Conservation (phyloP, 352 stramenopile species). For the Pelagophyceae sp. region DNA sequence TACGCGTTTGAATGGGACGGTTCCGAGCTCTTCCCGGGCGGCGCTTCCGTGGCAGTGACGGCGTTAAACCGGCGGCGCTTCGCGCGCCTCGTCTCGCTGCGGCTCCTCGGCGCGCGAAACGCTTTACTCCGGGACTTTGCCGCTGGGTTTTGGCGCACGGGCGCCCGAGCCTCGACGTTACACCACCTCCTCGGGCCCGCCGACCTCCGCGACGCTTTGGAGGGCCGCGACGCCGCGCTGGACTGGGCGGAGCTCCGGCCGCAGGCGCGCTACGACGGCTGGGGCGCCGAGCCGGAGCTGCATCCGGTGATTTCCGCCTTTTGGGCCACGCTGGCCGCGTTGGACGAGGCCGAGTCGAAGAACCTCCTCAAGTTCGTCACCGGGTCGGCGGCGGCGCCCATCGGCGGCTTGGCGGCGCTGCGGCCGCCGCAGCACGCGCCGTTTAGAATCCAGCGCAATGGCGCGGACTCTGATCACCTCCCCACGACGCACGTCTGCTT, state of each 20-base stretch:
- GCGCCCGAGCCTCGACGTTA: not conserved
- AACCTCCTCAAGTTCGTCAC: conserved; percentile 10
- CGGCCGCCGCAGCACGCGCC: not conserved
- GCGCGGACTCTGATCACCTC: not conserved
- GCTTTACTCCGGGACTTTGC: not conserved
- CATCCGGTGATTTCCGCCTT: not conserved
- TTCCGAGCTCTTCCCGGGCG: not conserved
- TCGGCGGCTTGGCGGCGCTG: not conserved
- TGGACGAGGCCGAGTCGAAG: not conserved
- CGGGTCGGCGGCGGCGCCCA: not conserved
- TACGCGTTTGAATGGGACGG: not conserved
- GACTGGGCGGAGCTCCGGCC: not conserved
- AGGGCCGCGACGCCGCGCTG: not conserved
- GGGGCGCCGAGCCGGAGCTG: not conserved
- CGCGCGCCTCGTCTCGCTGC: not conserved
- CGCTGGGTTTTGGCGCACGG: not conserved
- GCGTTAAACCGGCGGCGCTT: not conserved
- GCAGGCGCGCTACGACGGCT: not conserved
- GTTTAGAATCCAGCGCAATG: not conserved
- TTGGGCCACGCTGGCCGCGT: not conserved
- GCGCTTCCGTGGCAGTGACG: not conserved
- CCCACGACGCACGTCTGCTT: conserved; percentile 5
- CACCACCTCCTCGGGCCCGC: not conserved
- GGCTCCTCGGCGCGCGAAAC: not conserved
- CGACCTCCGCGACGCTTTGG: not conserved